Evolutionary conservation across 129 eudicot species (phyloP), one percentile per base, ranked within the genome.

Genomic region (Tagetes patula): DNA sequence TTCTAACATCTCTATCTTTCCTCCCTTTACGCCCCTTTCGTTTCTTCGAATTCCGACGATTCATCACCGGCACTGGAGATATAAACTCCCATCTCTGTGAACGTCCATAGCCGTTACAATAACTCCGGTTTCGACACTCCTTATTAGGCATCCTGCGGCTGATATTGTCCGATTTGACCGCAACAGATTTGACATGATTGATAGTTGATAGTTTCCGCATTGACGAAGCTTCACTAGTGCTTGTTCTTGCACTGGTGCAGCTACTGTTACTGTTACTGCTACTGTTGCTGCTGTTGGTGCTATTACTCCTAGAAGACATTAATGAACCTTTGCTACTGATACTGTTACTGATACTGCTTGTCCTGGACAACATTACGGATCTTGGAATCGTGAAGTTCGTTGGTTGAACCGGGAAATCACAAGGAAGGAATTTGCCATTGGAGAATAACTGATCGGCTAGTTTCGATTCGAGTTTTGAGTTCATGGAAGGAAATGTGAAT

Each of bases 31-130:
- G 42, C 8, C 69, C 70, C 42, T 54, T 87, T 45, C 77, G 77
- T 45, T 48, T 73, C 65, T 67, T 60, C 46, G 59, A 60, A 49
- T 65, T 67, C 75, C 82, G 85, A 64, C 75, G 85, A 12, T 52
- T 83, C 86, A 82, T 37, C 49, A 71, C 70, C 31, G 91, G 89
- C 1, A 77, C 85, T 13, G 91, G 86, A 4, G 89, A 77, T 13
- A 91, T 84, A 30, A 91, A 83, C 50, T 86, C 88, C 97, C 92
- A 91, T 66, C 85, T 80, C 65, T 79, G 85, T 36, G 88, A 91
- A 27, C 75, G 70, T 6, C 85, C 87, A 31, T 63, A 78, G 36
- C 13, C 6, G 38, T 65, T 54, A 47, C 80, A 76, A 6, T 78
- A 75, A 20, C 61, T 54, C 12, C 55, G 74, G 48, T 41, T 75